Conservation (phyloP, 225 moss, liverwort and hornwort genomes). For the Polytrichum commune region DNA sequence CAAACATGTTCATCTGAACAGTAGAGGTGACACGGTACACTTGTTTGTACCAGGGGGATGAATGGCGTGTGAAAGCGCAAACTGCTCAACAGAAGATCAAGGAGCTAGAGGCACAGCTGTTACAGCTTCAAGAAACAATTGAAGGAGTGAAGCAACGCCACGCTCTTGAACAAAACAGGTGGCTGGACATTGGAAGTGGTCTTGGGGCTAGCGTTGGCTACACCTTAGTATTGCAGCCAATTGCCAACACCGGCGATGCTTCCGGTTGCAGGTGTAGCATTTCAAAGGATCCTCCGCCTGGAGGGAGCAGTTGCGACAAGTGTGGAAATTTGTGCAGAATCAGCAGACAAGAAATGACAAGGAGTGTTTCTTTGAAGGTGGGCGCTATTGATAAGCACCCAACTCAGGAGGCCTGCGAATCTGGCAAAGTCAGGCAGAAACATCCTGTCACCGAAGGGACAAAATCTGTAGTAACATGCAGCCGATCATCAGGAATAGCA, state of each 20-base stretch:
- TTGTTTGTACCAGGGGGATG: constrained; percentile 44
- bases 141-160: constrained; percentile 71
- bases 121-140: constrained; percentile 64
- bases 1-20: too few relatives aligned
- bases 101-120: constrained; percentile 64
- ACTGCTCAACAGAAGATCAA: constrained; percentile 48
- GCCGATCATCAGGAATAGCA: constrained; percentile 4
- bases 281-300: constrained; percentile 10
- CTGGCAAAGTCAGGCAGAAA: constrained; percentile 30
- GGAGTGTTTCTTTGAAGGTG: constrained; percentile 25
- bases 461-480: background rate
- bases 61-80: constrained; percentile 44
- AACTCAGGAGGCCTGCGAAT: constrained; percentile 28
- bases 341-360: constrained; percentile 16
- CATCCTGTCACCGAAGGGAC: constrained; percentile 14
- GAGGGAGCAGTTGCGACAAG: constrained; percentile 34
- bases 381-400: background rate
- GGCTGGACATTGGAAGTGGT: constrained; percentile 80
- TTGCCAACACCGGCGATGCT: constrained; percentile 23
- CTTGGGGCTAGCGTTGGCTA: constrained; percentile 61
- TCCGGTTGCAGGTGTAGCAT: constrained; percentile 30
- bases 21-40: background rate
- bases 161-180: constrained; percentile 70
- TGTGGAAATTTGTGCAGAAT: constrained; percentile 17
- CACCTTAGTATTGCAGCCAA: constrained; percentile 63